Percentiles rank a stretch among this genome's conserved stretches.
Conservation (phyloP, 306 rosid species). For the Prunus dulcis region DNA sequence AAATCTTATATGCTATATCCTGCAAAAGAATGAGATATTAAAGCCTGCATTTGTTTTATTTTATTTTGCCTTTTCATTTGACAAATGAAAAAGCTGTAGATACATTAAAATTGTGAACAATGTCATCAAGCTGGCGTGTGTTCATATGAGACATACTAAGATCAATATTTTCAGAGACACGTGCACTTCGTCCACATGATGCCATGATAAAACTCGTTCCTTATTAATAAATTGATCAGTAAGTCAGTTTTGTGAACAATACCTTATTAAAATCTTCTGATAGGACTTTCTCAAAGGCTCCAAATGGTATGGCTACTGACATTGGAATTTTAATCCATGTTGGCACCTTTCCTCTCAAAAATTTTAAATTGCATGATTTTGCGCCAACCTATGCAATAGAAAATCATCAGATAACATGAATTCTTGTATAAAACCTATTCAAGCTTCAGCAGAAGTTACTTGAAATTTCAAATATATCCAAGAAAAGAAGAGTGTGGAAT, state of each 20-base stretch:
- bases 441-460: neutral
- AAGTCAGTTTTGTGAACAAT: neutral
- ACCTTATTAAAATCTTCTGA: conserved; percentile 33
- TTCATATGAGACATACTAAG: no score
- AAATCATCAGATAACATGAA: conserved; percentile 2
- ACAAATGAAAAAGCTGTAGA: neutral
- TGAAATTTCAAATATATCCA: neutral
- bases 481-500: neutral
- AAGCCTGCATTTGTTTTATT: neutral
- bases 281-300: conserved; percentile 31
- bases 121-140: no score
- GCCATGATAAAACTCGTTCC: no score
- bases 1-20: conserved; percentile 29
- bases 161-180: no score
- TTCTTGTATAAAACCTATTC: neutral
- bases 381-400: conserved; percentile 29
- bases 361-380: conserved; percentile 31
- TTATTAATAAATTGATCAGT: neutral
- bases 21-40: conserved; percentile 13
- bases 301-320: conserved; percentile 38
- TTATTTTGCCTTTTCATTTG: neutral
- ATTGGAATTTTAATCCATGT: conserved; percentile 38
- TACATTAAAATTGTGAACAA: neutral
- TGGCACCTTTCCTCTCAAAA: conserved; percentile 28
- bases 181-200: no score